Base-by-base conservation (phyloP, 2,329 filamentous ascomycete genomes). In the Cordyceps pruinosa region DNA sequence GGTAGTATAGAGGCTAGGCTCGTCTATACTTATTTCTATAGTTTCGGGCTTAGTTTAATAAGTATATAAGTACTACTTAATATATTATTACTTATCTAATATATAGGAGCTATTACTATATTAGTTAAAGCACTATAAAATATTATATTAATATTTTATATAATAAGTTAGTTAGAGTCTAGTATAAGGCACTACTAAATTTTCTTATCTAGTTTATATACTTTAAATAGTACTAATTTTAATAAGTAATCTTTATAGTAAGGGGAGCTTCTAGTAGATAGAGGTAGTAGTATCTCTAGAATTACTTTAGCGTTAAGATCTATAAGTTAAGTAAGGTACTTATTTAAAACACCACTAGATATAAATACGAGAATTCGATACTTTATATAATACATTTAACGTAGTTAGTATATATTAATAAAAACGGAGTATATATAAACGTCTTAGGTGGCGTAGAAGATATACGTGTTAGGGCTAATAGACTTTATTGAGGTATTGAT, bases 11-110 rank as follows among this genome's bases (percentile, higher is more conserved):
- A 39, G 9, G 39, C 21, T 9, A 44, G 21, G 25, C 19, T 26
- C 19, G 19, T 44, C 25, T 44, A 10, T 9, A 63, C 46, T 39
- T 54, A 47, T 13, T 60, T 28, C 59, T 60, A 64, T 4, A 60
- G 48, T 12, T 57, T 39, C 5, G 53, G 5, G 17, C 32, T 55
- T 5, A 59, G 60, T 17, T 59, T 56, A 2, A 64, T 60, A 2
- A 64, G 56, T 61, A 64, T 63, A 12, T 59, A 57, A 39, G 62
- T 63, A 44, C 61, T 64, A 41, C 53, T 59, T 42, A 64, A 30
- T 21, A 44, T 59, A n/a, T 23, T 12, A 12, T 61, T 37, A 3
- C 45, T 41, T 1, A 60, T 34, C 62, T 60, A 64, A 39, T 64
- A 64, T 7, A 60, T 61, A 15, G 34, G 55, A 21, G 61, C 56